Evolutionary conservation across 73 alveolate species (phyloP).

Genomic region (Paramecium tetraurelia): DNA sequence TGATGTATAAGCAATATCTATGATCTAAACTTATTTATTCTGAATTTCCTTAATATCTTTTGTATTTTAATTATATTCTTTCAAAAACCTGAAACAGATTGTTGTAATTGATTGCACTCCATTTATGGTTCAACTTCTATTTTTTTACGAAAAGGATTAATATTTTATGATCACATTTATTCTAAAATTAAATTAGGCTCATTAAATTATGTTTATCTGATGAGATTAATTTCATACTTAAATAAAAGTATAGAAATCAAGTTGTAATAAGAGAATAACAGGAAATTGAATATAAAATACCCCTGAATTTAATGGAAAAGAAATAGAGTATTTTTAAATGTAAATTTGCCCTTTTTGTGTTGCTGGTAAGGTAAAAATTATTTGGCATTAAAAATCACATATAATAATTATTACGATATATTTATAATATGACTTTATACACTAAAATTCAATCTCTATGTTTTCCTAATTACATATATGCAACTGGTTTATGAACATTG

Average conservation of each 20-base stretch:
- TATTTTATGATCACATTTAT: too few relatives aligned
- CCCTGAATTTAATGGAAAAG: background rate
- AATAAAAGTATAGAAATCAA: background rate
- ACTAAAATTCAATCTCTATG: background rate
- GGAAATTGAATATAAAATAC: background rate
- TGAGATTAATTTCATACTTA: background rate
- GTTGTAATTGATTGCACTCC: too few relatives aligned
- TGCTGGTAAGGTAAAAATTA: background rate
- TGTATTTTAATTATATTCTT: too few relatives aligned
- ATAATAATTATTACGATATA: background rate
- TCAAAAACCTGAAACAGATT: too few relatives aligned
- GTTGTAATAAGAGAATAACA: too few relatives aligned
- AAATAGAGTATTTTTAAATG: background rate
- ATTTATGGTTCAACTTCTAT: too few relatives aligned
- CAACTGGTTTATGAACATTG: background rate
- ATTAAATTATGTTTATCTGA: background rate
- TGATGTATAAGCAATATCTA: too few relatives aligned
- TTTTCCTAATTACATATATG: background rate
- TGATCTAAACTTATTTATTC: too few relatives aligned
- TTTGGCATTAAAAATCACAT: background rate
- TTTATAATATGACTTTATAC: background rate
- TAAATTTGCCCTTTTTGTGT: background rate
- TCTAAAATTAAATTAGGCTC: background rate
- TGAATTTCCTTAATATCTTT: too few relatives aligned
- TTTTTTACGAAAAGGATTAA: too few relatives aligned